Base-by-base conservation (phyloP, 805 yeast species). In the Saturnispora quitensis region DNA sequence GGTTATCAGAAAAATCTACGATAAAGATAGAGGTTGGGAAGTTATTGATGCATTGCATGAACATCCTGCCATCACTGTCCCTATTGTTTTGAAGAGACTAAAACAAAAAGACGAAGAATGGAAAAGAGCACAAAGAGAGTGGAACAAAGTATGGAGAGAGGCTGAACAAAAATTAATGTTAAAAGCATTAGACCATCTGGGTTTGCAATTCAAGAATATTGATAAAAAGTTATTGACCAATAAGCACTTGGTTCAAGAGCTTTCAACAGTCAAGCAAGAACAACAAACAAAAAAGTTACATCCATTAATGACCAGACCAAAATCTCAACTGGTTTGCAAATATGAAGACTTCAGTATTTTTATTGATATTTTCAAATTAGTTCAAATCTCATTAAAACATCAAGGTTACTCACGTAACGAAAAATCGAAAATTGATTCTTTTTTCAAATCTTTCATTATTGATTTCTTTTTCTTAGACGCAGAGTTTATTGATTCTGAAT, bases 141-240 rank as follows among this genome's bases (percentile, higher is more conserved):
- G 99, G 98, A 91, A 91, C 69, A 91, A 91, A 65, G 95, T 89
- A 13, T 93, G 99, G 99, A 82, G 99, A 64, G 98, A 91, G 69
- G 82, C 95, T 70, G 99, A 93, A 68, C 96, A 90, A 63, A 90
- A 89, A 62, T 96, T 89, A 0, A 90, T 86, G 66, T 88, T 82
- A 73, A 93, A 93, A 68, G 87, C 97, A 2, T 74, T 93, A 58
- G 99, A 93, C 66, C 99, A 93, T 66, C 73, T 91, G 56, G 99
- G 99, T 1, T 75, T 93, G 60, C 90, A 97, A 0, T 93, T 93
- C 73, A 93, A 93, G 69, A 98, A 93, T 66, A 86, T 96, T 24
- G 99, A 93, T 69, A 91, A 93, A 67, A 91, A 93, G 67, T 70
- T 89, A 52, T 70, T 93, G 60, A 89, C 98, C 0, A 84, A 93